Base-by-base conservation (phyloP, 139 green algal genomes). In the Micromonas commoda region DNA sequence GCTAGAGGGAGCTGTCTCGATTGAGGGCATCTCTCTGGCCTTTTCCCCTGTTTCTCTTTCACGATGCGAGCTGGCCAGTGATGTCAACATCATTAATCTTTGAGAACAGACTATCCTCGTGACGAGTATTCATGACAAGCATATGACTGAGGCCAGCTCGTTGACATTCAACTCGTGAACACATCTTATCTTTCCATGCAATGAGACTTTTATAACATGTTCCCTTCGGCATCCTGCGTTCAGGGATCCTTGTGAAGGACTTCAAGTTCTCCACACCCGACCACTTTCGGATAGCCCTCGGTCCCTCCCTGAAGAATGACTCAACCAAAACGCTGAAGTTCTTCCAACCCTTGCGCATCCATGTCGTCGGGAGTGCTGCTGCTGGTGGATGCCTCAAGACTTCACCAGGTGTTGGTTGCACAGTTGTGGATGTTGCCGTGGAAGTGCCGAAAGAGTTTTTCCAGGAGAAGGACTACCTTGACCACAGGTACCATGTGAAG, bases 41-140 rank as follows among this genome's bases (percentile, higher is more conserved):
- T n/a, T n/a, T n/a, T n/a, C n/a, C n/a, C n/a, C n/a, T n/a, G n/a
- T n/a, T n/a, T n/a, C n/a, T 57, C 45, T 57, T 9, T 57, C 45
- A 57, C 61, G 13, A 68, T 16, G 28, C 26, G 61, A 9, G 61
- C 26, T 34, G 38, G 68, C 61, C 68, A 9, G 68, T 75, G 68
- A 75, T 61, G 68, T 37, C 60, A n/a, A 61, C 37, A 26, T 61
- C 23, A 63, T 75, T 75, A 75, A 75, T 75, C 68, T 75, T 75
- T 75, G 68, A 75, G 68, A 75, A 61, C 68, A 61, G 68, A 75
- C 23, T 32, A 75, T 75, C 68, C 68, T 32, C 68, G 35, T 75
- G 68, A 75, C 53, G 68, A 61, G 16, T 61, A 38, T 63, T 63
- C 45, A 51, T 75, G 68, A 75, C 68, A 75, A 75, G 68, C 68